Evolutionary conservation across 108 stramenopile species (phyloP), one percentile per base, ranked within the genome.

Genomic region (Cyclotella sp.): DNA sequence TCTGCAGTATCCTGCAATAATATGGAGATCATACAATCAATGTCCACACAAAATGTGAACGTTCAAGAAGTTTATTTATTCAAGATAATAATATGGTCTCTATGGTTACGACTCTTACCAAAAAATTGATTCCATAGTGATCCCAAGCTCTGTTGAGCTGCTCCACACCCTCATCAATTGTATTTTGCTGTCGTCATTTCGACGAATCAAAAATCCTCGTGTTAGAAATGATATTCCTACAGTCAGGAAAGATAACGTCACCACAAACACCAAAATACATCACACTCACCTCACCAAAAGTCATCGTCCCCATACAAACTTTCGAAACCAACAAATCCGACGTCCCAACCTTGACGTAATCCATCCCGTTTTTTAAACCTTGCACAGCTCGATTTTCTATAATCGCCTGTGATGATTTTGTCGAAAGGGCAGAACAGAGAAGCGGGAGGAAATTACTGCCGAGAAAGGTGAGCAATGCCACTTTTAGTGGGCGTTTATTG

Each of bases 231-330:
- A 34, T 34, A 34, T 34, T 2, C 6, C 34, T 34, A 34, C 34
- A 34, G 2, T 34, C 4, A 34, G 30, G 19, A 41, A 39, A 21
- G 13, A 9, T 14, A 8, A 22, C 19, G 24, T 13, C 15, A 27
- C 54, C 39, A 55, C 19, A 29, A 70, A 44, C 27, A 47, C 3
- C 16, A 28, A 53, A 65, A 45, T 13, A 30, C 34, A 39, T 19
- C 40, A 9, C 10, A 34, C 67, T 28, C 67, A 68, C 67, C 51
- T 88, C 70, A 11, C 95, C 93, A 76, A 91, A 96, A 0, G 93
- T 96, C 93, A 93, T 93, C 39, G 92, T 95, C 26, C 95, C 95
- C 91, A 95, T 89, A 78, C 91, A 92, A 0, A 89, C 88, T 70
- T 96, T 87, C 70, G 91, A 92, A 1, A 98, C 95, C 28, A 86